Percentiles rank a stretch among this genome's conserved stretches.
Evolutionary conservation across 345 rosid species (phyloP).

Genomic region (Alliaria petiolata): DNA sequence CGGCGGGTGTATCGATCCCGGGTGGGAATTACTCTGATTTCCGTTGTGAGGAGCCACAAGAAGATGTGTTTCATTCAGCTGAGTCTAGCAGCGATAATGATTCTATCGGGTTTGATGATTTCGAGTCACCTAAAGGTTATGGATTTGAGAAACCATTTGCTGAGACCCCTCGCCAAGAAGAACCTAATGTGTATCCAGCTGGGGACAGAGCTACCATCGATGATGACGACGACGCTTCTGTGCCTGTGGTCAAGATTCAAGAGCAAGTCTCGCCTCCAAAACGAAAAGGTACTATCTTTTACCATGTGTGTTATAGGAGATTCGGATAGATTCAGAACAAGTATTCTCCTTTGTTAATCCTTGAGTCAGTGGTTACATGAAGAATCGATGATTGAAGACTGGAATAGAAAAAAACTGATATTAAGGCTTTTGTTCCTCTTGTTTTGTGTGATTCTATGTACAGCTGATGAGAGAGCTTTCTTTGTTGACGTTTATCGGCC

Average conservation of each 20-base stretch:
- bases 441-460: conserved; percentile 6
- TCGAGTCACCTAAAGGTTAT: conserved; percentile 10
- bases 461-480: conserved; percentile 14
- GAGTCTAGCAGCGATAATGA: conserved; percentile 20
- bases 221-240: background rate
- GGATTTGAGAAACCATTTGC: conserved; percentile 20
- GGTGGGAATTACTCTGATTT: conserved; percentile 8
- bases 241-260: conserved; percentile 2
- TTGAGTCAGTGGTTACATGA: background rate
- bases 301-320: background rate
- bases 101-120: conserved; percentile 25
- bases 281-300: conserved; percentile 27
- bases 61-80: background rate
- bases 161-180: conserved; percentile 2
- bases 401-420: background rate
- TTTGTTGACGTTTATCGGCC: background rate
- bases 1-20: background rate
- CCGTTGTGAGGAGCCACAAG: conserved; percentile 21
- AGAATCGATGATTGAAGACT: background rate
- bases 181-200: background rate
- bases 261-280: conserved; percentile 15
- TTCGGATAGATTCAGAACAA: background rate
- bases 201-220: background rate
- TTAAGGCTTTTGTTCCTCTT: too few relatives aligned
- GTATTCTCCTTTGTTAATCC: background rate